phyloP scores from a whole-genome alignment of 805 yeast genomes.

The Dipodascus albidus region DNA sequence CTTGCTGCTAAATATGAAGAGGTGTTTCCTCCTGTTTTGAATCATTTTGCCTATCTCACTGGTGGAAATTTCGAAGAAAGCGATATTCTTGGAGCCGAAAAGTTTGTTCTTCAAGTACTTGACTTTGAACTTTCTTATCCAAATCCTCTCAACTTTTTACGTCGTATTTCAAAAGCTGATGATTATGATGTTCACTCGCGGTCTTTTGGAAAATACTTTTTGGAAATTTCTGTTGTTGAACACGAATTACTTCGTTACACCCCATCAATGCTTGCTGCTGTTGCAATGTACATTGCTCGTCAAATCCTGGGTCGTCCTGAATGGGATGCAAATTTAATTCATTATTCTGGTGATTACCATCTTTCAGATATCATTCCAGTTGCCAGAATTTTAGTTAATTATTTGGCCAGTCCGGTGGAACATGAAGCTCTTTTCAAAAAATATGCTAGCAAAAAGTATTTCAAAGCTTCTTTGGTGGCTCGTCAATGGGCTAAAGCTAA shows the following conservation, averaged over 20 bases:
- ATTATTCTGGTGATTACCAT: constrained; percentile 83
- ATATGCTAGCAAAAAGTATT: constrained; percentile 77
- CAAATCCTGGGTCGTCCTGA: constrained; percentile 51
- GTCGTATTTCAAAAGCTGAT: constrained; percentile 85
- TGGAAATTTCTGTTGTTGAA: constrained; percentile 70
- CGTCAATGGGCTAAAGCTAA: constrained; percentile 25
- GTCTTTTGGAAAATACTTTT: constrained; percentile 71
- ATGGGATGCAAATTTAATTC: constrained; percentile 82
- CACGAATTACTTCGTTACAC: constrained; percentile 58
- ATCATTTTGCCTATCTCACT: constrained; percentile 77
- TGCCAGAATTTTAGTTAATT: constrained; percentile 63
- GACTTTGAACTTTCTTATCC: constrained; percentile 74
- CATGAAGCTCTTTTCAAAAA: constrained; percentile 92
- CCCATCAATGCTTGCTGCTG: constrained; percentile 77
- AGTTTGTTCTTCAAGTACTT: constrained; percentile 58
- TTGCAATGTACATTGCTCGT: constrained; percentile 77
- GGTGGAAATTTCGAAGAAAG: constrained; percentile 76
- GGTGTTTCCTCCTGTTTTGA: constrained; percentile 75
- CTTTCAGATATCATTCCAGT: constrained; percentile 63
- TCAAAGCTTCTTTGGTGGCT: constrained; percentile 42
- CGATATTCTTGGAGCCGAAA: constrained; percentile 75
- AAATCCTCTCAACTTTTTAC: constrained; percentile 78
- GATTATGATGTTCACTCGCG: constrained; percentile 76
- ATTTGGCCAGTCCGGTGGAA: constrained; percentile 61
- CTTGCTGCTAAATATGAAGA: constrained; percentile 93